Evolutionary conservation across 768 basidiomycete genomes (phyloP), one percentile per base, ranked within the genome.

Genomic region (Mycena vitilis): DNA sequence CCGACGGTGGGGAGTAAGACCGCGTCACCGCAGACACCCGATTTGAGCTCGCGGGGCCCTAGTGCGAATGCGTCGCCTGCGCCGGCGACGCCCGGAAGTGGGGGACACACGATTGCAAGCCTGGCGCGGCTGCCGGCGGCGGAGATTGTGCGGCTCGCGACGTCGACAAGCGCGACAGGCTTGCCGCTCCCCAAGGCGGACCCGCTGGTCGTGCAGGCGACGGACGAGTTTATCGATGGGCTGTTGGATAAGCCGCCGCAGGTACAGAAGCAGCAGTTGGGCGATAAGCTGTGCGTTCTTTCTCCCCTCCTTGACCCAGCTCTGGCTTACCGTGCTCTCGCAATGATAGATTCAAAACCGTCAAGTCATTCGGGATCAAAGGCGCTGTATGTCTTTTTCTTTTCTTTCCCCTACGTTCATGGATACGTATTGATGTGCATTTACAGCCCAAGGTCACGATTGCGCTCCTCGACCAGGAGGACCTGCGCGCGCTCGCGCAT

Each of bases 331-430:
- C 42, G 45, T 18, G 49, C 60, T 30, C 47, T 7, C 10, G 40
- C 15, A 2, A 40, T 15, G 10, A 15, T 38, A 85, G 84, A 58
- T 83, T 84, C 80, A 86, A 85, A 77, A 82, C 83, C 78, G 73
- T 94, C 82, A 95, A 95, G 78, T 87, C 90, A 11, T 90, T 92
- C 74, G 94, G 95, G 30, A 85, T 98, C 75, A 95, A 94, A 76
- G 85, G 86, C 52, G 91, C 93, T 65, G 92, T 93, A 75, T 71
- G 89, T 86, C 18, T 56, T 36, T 45, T 69, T 54, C 37, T 86
- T 18, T 56, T 36, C 44, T 69, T 54, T 37, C 66, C 30, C 18
- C 8, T 37, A 15, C 40, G 40, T 45, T 64, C 22, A 54, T 42
- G 38, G 15, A 16, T 18, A 25, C 15, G 36, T 40, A 22, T 9